Evolutionary conservation across 495 filamentous ascomycete species (phyloP).

Genomic region (Bombardia bombarda): DNA sequence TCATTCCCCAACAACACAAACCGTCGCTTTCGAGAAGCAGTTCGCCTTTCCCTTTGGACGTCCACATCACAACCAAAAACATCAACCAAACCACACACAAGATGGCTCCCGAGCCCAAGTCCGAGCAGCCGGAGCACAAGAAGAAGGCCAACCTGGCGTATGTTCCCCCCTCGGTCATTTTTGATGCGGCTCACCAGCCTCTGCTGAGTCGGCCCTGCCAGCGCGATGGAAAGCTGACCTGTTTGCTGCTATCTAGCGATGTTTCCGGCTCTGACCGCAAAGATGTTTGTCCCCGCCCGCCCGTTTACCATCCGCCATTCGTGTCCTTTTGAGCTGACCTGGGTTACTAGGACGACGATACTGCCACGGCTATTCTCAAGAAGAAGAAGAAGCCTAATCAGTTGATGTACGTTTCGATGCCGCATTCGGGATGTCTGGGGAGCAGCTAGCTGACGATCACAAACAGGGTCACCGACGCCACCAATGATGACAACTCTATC

Average conservation of each 20-base stretch:
- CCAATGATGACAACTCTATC: constrained; percentile 99
- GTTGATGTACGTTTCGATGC: constrained; percentile 63
- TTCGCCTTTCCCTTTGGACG: neutral
- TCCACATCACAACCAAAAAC: too few species aligned
- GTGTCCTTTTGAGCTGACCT: constrained; percentile 13
- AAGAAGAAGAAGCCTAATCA: constrained; percentile 99
- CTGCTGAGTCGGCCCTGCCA: neutral
- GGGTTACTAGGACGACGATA: constrained; percentile 69
- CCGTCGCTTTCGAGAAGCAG: neutral
- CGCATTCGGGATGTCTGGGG: neutral
- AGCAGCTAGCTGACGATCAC: constrained; percentile 27
- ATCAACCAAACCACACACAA: constrained; percentile 10
- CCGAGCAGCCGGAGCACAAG: constrained; percentile 69
- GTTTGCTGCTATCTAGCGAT: constrained; percentile 52
- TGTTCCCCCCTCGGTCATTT: constrained; percentile 21
- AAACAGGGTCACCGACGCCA: constrained; percentile 85
- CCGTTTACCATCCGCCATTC: constrained; percentile 5
- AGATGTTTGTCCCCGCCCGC: constrained; percentile 53
- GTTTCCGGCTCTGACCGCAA: constrained; percentile 81
- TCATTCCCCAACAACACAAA: neutral
- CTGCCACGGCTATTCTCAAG: constrained; percentile 94
- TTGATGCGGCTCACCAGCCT: constrained; percentile 2
- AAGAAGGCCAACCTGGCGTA: constrained; percentile 90
- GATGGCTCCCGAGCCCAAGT: constrained; percentile 27
- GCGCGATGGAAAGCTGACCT: constrained; percentile 19